phyloP scores from a whole-genome alignment of 768 basidiomycete genomes.

The Favolaschia claudopus region DNA sequence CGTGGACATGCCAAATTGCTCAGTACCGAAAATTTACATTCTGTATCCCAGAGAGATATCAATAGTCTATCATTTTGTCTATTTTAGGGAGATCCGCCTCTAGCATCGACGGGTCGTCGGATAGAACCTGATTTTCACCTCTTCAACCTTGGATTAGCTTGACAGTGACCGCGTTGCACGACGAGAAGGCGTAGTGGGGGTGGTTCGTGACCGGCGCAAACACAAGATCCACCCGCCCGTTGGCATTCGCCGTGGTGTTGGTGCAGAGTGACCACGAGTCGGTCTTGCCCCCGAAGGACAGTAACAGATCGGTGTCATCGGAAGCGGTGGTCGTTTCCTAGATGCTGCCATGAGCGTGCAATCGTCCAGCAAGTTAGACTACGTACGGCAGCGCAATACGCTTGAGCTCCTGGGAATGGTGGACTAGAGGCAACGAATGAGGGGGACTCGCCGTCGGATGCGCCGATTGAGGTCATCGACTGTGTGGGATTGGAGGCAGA shows the following conservation, averaged over 20 bases:
- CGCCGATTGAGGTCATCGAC: constrained; percentile 46
- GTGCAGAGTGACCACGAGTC: constrained; percentile 53
- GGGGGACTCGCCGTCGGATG: constrained; percentile 50
- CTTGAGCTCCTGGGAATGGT: constrained; percentile 50
- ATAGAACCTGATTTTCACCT: neutral
- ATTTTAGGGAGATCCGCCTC: neutral
- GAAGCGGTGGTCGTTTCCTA: constrained; percentile 19
- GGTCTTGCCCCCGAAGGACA: constrained; percentile 48
- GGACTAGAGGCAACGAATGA: constrained; percentile 54
- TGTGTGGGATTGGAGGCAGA: constrained; percentile 46
- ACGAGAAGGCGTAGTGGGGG: constrained; percentile 46
- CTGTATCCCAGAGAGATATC: neutral
- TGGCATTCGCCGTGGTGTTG: constrained; percentile 44
- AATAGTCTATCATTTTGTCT: constrained; percentile 18
- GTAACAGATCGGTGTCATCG: constrained; percentile 39
- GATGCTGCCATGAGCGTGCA: neutral
- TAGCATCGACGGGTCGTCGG: too few species aligned
- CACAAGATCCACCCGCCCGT: constrained; percentile 50
- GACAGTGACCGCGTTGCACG: constrained; percentile 48
- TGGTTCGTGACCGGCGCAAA: constrained; percentile 52
- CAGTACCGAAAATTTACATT: too few species aligned
- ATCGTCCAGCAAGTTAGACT: neutral
- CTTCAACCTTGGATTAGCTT: constrained; percentile 38
- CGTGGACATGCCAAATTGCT: too few species aligned
- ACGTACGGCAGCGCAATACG: constrained; percentile 48